Evolutionary conservation across 129 eudicot species (phyloP), one percentile per base, ranked within the genome.

Genomic region (Helianthus tuberosus): DNA sequence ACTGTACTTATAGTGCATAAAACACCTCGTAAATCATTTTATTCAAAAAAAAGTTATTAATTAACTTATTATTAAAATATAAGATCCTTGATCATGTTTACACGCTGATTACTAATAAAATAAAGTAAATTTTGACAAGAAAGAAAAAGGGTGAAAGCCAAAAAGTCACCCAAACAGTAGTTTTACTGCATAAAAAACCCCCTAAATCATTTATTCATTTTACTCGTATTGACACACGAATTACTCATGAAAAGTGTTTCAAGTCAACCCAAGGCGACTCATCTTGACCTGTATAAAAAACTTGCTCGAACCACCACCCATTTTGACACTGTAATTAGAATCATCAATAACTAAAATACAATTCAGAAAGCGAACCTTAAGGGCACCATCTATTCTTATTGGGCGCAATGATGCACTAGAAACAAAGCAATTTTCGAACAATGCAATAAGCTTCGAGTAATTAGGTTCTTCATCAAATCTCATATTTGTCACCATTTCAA

Each of bases 401-500:
- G 97, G 97, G 32, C 94, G 84, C 46, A 79, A 76, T n/a, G 82
- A 72, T 69, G 86, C 84, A 66, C 66, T 66, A 27, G 89, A 85
- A 79, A 79, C 75, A 10, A 85, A 65, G 80, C 84, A 78, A 74
- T 79, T 82, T n/a, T 82, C 87, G 72, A 91, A 91, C 23, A 91
- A 76, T 25, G 86, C 82, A 57, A 91, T 78, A 54, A 81, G 92
- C 82, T 88, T 91, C 6, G 83, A 81, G 85, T 91, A 91, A n/a
- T 91, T 82, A 13, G 97, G 97, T 76, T 85, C 97, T 82, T 91
- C 97, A 52, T 91, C 96, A 58, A 91, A 91, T 80, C 86, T 84
- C 92, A 91, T 75, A 72, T 88, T 83, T 16, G 92, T 85, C 52
- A 88, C 97, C 75, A 68, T 67, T 69, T 91, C 97, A 57, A 91